Evolutionary conservation across 2,329 filamentous ascomycete genomes (phyloP), one percentile per base, ranked within the genome.

Genomic region (Apiospora koreana): DNA sequence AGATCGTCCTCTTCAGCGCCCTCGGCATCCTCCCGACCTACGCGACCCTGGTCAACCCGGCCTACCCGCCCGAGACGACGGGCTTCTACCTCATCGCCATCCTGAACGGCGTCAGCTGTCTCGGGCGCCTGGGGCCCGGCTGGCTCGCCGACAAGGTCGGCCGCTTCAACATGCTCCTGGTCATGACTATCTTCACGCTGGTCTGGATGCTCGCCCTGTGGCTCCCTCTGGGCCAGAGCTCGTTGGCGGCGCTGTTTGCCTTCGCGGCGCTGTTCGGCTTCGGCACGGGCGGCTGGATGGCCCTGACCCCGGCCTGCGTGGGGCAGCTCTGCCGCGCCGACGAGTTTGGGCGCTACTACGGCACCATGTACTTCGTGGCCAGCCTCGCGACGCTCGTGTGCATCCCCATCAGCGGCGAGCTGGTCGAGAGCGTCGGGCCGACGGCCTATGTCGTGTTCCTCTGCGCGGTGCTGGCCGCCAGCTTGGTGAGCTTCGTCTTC

Each of bases 321-420:
- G 90, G 90, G 0, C 91, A 93, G 80, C 83, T 93, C 4, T 93
- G 91, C 79, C 85, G 87, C 50, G 92, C 89, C 1, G 86, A 90
- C 72, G 83, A 92, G 65, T 93, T 93, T 73, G 92, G 91, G 0
- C 81, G 89, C 23, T 91, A 92, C 74, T 92, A 91, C 75, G 89
- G 90, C 3, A 92, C 90, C 1, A 88, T 88, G 72, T 93, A 92
- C 46, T 70, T 58, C 8, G 65, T 70, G n/a, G 69, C 69, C 45
- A 46, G 41, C 3, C 35, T 69, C 12, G 68, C 68, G 23, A 42
- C 58, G 43, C 68, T 65, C 64, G 25, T 65, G 6, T 67, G 58
- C 38, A 68, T 58, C 31, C 43, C 68, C 18, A 31, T 69, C 48
- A 67, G 31, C 48, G 62, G 54, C 35, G 67, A 69, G 41, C 31